Conservation (phyloP, 2,329 filamentous ascomycete genomes). For the Clonostachys rhizophaga region DNA sequence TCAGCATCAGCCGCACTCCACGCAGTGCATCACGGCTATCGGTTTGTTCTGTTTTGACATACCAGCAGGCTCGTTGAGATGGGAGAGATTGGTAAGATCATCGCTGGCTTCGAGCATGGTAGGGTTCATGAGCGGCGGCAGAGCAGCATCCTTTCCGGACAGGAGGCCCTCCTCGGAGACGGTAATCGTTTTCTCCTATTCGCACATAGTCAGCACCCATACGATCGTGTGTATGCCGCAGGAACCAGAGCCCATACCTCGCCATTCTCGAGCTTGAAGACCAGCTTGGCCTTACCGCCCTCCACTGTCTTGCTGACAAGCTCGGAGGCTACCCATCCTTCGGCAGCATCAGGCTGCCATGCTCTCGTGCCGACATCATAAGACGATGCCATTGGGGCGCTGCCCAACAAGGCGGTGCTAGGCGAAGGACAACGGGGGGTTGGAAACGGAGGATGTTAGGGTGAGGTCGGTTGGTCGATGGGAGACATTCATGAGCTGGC, state of each 20-base stretch:
- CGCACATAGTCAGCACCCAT: neutral
- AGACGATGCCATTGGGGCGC: conserved; percentile 73
- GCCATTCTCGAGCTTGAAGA: conserved; percentile 88
- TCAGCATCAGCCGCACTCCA: neutral
- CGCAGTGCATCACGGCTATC: too few species aligned
- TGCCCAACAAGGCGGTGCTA: conserved; percentile 1
- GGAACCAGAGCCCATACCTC: conserved; percentile 54
- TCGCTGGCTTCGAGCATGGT: conserved; percentile 98
- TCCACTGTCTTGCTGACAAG: conserved; percentile 79
- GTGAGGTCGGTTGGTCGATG: conserved; percentile 10
- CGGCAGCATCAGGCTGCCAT: conserved; percentile 94
- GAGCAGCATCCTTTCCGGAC: conserved; percentile 68
- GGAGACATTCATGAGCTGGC: conserved; percentile 20
- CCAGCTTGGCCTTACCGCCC: conserved; percentile 80
- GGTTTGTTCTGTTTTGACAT: conserved; percentile 17
- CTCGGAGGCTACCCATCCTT: conserved; percentile 97
- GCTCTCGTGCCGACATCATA: conserved; percentile 96
- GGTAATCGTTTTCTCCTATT: conserved; percentile 72
- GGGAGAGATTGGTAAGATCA: conserved; percentile 93
- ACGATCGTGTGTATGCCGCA: neutral
- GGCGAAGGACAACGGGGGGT: conserved; percentile 1
- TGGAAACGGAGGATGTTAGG: conserved; percentile 8
- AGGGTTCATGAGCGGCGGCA: conserved; percentile 96
- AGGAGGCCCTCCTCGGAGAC: conserved; percentile 73
- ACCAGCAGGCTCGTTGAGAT: conserved; percentile 98